Conservation (phyloP, 2,329 filamentous ascomycete genomes). For the Colletotrichum spinosum region DNA sequence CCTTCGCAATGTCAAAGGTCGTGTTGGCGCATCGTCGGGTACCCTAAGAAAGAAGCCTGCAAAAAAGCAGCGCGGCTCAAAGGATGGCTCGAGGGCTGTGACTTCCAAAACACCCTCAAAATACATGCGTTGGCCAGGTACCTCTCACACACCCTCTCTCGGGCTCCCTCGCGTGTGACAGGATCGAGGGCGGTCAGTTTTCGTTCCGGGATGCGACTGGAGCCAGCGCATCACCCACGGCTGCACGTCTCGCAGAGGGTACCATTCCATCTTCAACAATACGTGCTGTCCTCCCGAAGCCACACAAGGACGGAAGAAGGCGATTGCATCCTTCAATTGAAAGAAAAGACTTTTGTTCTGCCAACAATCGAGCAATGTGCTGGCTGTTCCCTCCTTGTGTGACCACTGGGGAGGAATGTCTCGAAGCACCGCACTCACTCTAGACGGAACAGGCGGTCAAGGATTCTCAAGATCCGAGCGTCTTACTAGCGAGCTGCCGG, state of each 20-base stretch:
- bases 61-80: neutral
- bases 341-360: too few relatives aligned
- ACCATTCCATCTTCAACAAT: too few relatives aligned
- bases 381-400: too few relatives aligned
- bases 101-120: constrained; percentile 5
- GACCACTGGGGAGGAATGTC: too few relatives aligned
- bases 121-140: constrained; percentile 30
- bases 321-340: too few relatives aligned
- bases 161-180: neutral
- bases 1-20: too few relatives aligned
- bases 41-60: too few relatives aligned
- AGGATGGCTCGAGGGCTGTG: constrained; percentile 10
- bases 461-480: constrained; percentile 23
- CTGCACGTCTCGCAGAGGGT: too few relatives aligned
- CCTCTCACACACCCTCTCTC: neutral
- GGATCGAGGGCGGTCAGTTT: constrained; percentile 19
- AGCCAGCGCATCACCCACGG: constrained; percentile 29
- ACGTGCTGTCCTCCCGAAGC: neutral
- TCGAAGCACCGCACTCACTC: neutral
- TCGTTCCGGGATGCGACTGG: constrained; percentile 29
- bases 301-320: constrained; percentile 2
- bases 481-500: constrained; percentile 25
- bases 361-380: too few relatives aligned
- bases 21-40: too few relatives aligned
- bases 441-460: constrained; percentile 33